Percentiles rank a stretch among this genome's conserved stretches.
Evolutionary conservation across 495 filamentous ascomycete species (phyloP).

Genomic region (Aspergillus asperescens): DNA sequence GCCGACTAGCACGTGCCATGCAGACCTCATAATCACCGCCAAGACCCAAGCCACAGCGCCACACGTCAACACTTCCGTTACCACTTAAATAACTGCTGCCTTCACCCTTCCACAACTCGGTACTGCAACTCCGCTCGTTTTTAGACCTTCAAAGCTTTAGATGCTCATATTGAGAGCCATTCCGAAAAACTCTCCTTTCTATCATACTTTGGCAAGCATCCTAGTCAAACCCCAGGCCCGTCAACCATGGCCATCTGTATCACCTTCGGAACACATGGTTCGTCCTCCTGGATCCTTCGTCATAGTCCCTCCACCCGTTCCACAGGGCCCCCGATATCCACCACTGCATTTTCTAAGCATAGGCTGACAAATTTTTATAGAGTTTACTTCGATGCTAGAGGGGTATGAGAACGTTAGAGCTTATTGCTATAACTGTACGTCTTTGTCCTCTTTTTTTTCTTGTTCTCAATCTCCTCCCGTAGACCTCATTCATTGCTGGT

Average conservation of each 20-base stretch:
- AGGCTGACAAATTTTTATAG: conserved; percentile 21
- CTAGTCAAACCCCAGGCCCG: background rate
- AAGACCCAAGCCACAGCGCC: conserved; percentile 27
- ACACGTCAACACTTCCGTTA: conserved; percentile 18
- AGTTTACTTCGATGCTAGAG: conserved; percentile 48
- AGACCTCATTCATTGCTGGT: too few species aligned
- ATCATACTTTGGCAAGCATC: too few species aligned
- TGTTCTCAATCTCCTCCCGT: background rate
- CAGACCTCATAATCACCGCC: conserved; percentile 4
- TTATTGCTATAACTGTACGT: conserved; percentile 52
- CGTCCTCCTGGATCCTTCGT: conserved; percentile 15
- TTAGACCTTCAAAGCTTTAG: too few species aligned
- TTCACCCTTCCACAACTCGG: conserved; percentile 11
- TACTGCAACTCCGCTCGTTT: too few species aligned
- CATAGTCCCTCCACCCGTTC: conserved; percentile 8
- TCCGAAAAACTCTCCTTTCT: too few species aligned
- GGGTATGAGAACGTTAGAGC: conserved; percentile 52
- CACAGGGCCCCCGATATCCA: conserved; percentile 1
- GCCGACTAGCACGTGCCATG: background rate
- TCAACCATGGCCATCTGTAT: conserved; percentile 50
- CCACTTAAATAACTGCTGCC: conserved; percentile 16
- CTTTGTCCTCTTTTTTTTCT: background rate
- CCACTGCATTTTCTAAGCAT: background rate
- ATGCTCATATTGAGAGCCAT: too few species aligned
- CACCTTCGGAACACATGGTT: conserved; percentile 52